phyloP scores from a whole-genome alignment of 805 yeast species.

The Nakazawaea holstii region DNA sequence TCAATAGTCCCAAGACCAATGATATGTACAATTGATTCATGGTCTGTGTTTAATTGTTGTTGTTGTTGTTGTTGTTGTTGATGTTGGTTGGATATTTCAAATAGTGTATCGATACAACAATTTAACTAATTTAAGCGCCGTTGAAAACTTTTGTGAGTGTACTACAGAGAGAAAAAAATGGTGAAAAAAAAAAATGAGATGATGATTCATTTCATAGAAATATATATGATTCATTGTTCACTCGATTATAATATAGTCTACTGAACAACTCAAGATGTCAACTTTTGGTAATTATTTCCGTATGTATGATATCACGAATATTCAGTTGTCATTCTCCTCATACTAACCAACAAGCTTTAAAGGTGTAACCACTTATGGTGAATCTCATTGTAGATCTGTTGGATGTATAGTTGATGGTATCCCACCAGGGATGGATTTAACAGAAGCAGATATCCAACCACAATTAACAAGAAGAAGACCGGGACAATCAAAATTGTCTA shows the following conservation, averaged over 20 bases:
- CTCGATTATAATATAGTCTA: neutral
- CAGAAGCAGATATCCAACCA: conserved; percentile 89
- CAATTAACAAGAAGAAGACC: conserved; percentile 97
- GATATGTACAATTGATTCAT: conserved; percentile 1
- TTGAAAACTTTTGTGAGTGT: too few species aligned
- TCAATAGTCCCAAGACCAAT: conserved; percentile 10
- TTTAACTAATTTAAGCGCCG: neutral
- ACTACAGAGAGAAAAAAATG: neutral
- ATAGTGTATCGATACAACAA: neutral
- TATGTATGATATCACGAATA: too few species aligned
- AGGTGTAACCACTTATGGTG: conserved; percentile 94
- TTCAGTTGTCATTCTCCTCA: too few species aligned
- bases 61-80: neutral
- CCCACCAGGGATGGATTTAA: conserved; percentile 87
- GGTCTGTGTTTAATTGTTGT: neutral
- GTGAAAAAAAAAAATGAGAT: neutral
- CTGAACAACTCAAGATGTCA: conserved; percentile 44
- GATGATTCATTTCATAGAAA: neutral
- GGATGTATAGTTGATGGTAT: conserved; percentile 99
- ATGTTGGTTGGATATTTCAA: neutral
- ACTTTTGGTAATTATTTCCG: conserved; percentile 59
- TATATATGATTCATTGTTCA: neutral
- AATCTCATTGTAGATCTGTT: conserved; percentile 94
- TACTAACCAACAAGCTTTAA: neutral
- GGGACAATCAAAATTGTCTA: conserved; percentile 87